These are phyloP conservation scores for Plasmodium vinckei DNA, from an alignment of 169 alveolate species.

Conservation along the genomic window DNA sequence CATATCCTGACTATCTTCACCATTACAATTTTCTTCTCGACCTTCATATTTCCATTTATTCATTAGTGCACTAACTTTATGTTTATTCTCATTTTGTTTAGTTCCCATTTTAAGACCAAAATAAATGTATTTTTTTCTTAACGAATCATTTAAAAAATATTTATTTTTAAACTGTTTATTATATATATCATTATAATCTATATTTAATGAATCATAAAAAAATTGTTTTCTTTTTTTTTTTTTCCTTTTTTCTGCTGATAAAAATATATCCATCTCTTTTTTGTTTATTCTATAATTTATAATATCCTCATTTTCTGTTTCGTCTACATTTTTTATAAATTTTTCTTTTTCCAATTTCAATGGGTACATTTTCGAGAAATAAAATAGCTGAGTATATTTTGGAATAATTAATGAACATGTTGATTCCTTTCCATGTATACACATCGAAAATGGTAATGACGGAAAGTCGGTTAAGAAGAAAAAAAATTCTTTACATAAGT, in stretches of 20 bases:
- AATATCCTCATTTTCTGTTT: conserved; percentile 5
- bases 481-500: conserved; percentile 49
- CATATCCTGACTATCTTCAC: too few species aligned
- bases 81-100: not conserved
- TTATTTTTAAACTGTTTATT: conserved; percentile 35
- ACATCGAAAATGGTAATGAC: conserved; percentile 62
- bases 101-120: conserved; percentile 41
- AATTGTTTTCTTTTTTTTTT: conserved; percentile 49
- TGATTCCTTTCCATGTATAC: conserved; percentile 70
- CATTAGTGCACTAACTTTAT: too few species aligned
- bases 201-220: conserved; percentile 43
- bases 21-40: too few species aligned
- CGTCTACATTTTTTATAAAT: not conserved
- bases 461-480: conserved; percentile 47
- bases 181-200: conserved; percentile 20
- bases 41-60: too few species aligned
- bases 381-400: conserved; percentile 34
- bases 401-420: conserved; percentile 46
- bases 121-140: conserved; percentile 44
- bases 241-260: conserved; percentile 14
- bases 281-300: not conserved
- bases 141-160: conserved; percentile 23
- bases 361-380: conserved; percentile 64
- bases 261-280: conserved; percentile 6
- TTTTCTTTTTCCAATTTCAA: not conserved